phyloP scores from a whole-genome alignment of 305 asterid genomes.

The Ruellia speciosa region DNA sequence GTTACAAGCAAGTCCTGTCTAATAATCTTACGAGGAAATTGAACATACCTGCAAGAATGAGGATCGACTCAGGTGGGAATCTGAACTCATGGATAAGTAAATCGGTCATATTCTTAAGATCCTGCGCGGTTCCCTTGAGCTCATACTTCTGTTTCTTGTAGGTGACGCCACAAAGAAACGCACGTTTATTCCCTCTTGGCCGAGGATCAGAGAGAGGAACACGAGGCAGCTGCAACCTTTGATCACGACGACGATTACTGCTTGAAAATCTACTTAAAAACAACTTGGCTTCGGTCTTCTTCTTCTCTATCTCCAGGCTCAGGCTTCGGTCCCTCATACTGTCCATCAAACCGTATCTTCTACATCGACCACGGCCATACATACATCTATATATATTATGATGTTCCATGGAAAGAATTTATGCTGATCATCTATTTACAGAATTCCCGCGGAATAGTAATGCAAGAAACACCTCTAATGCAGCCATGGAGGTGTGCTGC shows the following conservation, averaged over 20 bases:
- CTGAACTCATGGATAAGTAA: constrained; percentile 26
- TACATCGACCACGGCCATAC: no score
- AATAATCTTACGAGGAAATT: background rate
- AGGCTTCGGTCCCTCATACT: background rate
- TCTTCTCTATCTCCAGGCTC: constrained; percentile 17
- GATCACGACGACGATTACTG: constrained; percentile 1
- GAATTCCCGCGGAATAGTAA: no score
- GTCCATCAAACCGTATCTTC: background rate
- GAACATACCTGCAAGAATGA: constrained; percentile 53
- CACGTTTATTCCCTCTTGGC: constrained; percentile 35
- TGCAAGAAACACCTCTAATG: no score
- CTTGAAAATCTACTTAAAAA: constrained; percentile 7
- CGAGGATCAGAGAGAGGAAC: constrained; percentile 8
- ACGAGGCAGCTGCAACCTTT: background rate
- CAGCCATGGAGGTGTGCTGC: background rate
- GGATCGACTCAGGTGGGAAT: constrained; percentile 38
- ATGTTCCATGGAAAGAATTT: no score
- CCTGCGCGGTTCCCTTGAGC: constrained; percentile 49
- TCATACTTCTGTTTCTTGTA: constrained; percentile 45
- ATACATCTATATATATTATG: background rate
- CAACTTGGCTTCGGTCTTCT: constrained; percentile 20
- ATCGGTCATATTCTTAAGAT: constrained; percentile 32
- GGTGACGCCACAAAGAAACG: constrained; percentile 57
- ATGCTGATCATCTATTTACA: no score
- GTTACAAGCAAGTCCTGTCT: background rate